Conservation (phyloP, 1,284 basidiomycete genomes). For the Grifola frondosa region DNA sequence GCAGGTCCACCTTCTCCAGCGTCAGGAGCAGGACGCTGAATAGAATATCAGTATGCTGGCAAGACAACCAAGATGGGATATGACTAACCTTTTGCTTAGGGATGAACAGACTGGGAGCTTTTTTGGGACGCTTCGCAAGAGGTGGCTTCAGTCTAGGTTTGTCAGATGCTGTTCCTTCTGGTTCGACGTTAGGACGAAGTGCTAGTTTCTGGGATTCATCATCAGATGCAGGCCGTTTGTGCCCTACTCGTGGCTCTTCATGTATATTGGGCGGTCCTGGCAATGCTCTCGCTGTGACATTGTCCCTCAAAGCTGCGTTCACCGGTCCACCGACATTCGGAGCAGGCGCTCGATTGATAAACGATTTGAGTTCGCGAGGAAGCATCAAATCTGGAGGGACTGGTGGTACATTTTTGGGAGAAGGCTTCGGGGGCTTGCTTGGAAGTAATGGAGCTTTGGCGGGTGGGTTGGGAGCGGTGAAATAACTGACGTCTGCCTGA, state of each 20-base stretch:
- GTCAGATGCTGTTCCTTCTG: slow-evolving; percentile 1
- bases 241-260: slow-evolving; percentile 14
- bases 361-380: slow-evolving; percentile 19
- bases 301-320: slow-evolving; percentile 4
- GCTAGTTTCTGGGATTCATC: slow-evolving; percentile 11
- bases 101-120: slow-evolving; percentile 30
- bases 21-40: slow-evolving; percentile 3
- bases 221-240: slow-evolving; percentile 21
- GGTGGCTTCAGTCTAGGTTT: slow-evolving; percentile 19
- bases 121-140: slow-evolving; percentile 30
- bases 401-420: slow-evolving; percentile 12
- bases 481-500: slow-evolving; percentile 40
- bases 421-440: slow-evolving; percentile 13
- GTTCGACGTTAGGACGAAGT: background rate
- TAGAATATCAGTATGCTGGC: background rate
- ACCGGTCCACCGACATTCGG: background rate
- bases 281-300: background rate
- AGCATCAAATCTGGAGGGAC: slow-evolving; percentile 15
- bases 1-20: too few relatives aligned
- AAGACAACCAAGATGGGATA: too few relatives aligned
- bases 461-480: slow-evolving; percentile 29
- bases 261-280: slow-evolving; percentile 1
- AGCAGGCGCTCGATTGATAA: slow-evolving; percentile 7
- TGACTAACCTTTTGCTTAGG: slow-evolving; percentile 28
- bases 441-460: slow-evolving; percentile 13